Conservation (phyloP, 805 yeast genomes). For the Zygosaccharomyces kombuchaensis region DNA sequence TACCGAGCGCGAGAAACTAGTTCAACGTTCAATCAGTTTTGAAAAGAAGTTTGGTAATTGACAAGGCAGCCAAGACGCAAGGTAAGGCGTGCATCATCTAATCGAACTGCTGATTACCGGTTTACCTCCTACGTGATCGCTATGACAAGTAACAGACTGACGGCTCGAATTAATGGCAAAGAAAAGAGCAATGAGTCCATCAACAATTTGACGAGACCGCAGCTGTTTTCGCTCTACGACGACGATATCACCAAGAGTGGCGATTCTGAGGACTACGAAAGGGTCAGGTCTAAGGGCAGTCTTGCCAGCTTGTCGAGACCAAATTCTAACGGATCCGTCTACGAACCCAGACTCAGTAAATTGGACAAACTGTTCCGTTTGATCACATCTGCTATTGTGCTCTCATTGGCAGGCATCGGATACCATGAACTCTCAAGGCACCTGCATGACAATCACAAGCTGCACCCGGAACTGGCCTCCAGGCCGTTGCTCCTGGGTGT, state of each 20-base stretch:
- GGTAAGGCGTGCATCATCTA: neutral
- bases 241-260: constrained; percentile 35
- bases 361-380: constrained; percentile 11
- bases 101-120: neutral
- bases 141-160: neutral
- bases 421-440: constrained; percentile 52
- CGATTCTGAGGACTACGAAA: constrained; percentile 34
- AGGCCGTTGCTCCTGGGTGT: constrained; percentile 40
- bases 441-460: constrained; percentile 47
- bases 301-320: constrained; percentile 8
- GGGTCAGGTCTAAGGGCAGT: constrained; percentile 23
- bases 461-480: constrained; percentile 39
- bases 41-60: neutral
- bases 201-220: constrained; percentile 47
- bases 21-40: neutral
- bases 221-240: constrained; percentile 48
- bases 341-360: neutral
- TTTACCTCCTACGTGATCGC: neutral
- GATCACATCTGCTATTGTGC: constrained; percentile 18
- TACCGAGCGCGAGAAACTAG: neutral
- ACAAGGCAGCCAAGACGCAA: neutral
- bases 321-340: neutral
- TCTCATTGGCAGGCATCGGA: constrained; percentile 46
- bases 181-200: constrained; percentile 35
- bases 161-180: constrained; percentile 2